phyloP scores from a whole-genome alignment of 257 asterid species.

The Gentiana macrophylla region DNA sequence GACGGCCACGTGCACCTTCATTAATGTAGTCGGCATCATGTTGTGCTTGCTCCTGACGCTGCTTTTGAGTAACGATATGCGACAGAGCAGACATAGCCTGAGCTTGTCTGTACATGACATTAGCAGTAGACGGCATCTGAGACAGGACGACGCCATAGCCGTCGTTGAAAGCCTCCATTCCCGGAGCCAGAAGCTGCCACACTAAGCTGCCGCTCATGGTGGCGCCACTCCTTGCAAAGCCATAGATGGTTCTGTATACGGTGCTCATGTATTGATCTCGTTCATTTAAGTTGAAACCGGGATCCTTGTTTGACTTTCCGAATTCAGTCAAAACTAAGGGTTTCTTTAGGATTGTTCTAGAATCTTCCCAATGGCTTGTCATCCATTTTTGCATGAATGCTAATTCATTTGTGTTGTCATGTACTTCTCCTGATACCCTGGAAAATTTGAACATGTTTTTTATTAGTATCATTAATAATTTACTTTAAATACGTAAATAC shows the following conservation, averaged over 20 bases:
- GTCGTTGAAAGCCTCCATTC: slow-evolving; percentile 54
- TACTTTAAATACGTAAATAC: too few species aligned
- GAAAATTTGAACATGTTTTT: too few species aligned
- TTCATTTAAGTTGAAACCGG: slow-evolving; percentile 24
- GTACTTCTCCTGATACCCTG: slow-evolving; percentile 53
- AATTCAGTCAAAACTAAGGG: slow-evolving; percentile 60
- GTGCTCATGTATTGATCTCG: slow-evolving; percentile 42
- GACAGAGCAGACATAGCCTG: slow-evolving; percentile 43
- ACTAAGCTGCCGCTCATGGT: slow-evolving; percentile 64
- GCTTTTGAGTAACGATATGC: slow-evolving; percentile 19
- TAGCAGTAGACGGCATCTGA: slow-evolving; percentile 40
- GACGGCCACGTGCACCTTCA: too few species aligned
- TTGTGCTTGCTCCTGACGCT: neutral
- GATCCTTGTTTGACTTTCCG: slow-evolving; percentile 56
- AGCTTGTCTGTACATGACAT: slow-evolving; percentile 43
- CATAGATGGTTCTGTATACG: slow-evolving; percentile 35
- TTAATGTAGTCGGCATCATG: too few species aligned
- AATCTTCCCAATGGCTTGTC: slow-evolving; percentile 50
- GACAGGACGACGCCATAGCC: slow-evolving; percentile 50
- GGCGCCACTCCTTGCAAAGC: slow-evolving; percentile 51
- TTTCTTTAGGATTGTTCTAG: slow-evolving; percentile 41
- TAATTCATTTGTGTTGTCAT: slow-evolving; percentile 44
- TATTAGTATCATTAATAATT: too few species aligned
- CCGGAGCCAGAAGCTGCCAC: slow-evolving; percentile 66
- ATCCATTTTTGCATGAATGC: slow-evolving; percentile 66